Base-by-base conservation (phyloP, 768 basidiomycete species). In the Collybia sp. region DNA sequence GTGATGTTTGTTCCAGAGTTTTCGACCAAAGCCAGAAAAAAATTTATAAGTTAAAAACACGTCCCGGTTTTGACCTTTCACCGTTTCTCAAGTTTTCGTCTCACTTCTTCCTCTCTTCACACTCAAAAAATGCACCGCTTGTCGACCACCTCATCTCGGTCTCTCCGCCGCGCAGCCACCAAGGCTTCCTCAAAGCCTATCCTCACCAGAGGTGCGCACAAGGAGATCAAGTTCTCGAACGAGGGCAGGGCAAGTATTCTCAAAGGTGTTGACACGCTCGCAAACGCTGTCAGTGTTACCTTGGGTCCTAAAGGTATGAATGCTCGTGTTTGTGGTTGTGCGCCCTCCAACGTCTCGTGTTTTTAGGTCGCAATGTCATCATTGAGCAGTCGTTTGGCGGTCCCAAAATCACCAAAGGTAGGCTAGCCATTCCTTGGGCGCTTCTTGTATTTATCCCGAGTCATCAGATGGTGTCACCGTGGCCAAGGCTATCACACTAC, bases 181-280 rank as follows among this genome's bases (percentile, higher is more conserved):
- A 80, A 78, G 59, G 73, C 76, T 18, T 65, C 71, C n/a, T 25
- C 25, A 11, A 75, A 75, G 59, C 77, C 82, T 48, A 54, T 75
- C 10, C 57, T 82, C 17, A 63, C 70, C 20, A 83, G 90, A 47
- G 83, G 85, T 49, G 87, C 82, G 13, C 90, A 94, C 80, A 96
- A 96, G 79, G 93, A 96, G 66, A 89, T 98, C 66, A 86, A 88
- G 71, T 97, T 98, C 71, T 88, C 87, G 61, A 94, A 97, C 66
- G 92, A 93, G 55, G 93, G 93, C 55, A 81, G 94, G 53, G 91
- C 93, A 25, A 81, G 83, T 68, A 95, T 96, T 70, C 78, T 97
- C 55, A 87, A 86, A 66, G 95, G 95, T 67, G 93, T 99, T 52
- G 94, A 98, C 70, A 76, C 95, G 58, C 84, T 99, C 54, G 94